These are phyloP conservation scores for Paxillus ammoniavirescens DNA, from an alignment of 768 basidiomycete species.

Conservation along the genomic window DNA sequence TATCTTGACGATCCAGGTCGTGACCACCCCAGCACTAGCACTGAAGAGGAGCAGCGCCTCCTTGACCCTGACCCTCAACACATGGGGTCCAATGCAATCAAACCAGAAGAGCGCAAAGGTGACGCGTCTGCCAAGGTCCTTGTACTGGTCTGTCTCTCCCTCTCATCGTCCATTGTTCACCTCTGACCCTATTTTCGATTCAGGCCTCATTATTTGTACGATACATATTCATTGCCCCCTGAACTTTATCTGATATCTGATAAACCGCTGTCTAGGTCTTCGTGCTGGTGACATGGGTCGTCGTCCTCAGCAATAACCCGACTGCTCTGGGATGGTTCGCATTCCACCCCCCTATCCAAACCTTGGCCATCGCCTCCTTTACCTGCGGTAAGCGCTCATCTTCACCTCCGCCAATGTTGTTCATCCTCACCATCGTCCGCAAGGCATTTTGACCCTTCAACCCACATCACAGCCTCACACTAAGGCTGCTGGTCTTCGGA, in stretches of 20 bases:
- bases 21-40: background rate
- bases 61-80: slow-evolving; percentile 3
- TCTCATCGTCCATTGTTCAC: background rate
- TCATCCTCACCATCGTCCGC: background rate
- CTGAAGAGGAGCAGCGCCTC: slow-evolving; percentile 17
- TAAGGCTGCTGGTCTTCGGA: slow-evolving; percentile 62
- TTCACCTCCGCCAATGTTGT: background rate
- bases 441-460: slow-evolving; percentile 75
- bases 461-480: slow-evolving; percentile 65
- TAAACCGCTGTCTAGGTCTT: slow-evolving; percentile 34
- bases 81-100: slow-evolving; percentile 29
- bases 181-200: background rate
- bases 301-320: slow-evolving; percentile 47
- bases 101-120: slow-evolving; percentile 37
- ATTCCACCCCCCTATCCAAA: slow-evolving; percentile 65
- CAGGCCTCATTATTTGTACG: slow-evolving; percentile 22
- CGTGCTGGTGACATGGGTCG: slow-evolving; percentile 42
- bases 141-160: slow-evolving; percentile 36
- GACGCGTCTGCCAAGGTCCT: slow-evolving; percentile 34
- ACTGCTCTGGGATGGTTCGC: slow-evolving; percentile 56
- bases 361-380: slow-evolving; percentile 52
- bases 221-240: background rate
- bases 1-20: background rate
- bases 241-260: slow-evolving; percentile 1
- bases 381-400: slow-evolving; percentile 52